These are phyloP conservation scores for Arctium lappa DNA, from an alignment of 129 eudicot genomes.

Conservation along the genomic window DNA sequence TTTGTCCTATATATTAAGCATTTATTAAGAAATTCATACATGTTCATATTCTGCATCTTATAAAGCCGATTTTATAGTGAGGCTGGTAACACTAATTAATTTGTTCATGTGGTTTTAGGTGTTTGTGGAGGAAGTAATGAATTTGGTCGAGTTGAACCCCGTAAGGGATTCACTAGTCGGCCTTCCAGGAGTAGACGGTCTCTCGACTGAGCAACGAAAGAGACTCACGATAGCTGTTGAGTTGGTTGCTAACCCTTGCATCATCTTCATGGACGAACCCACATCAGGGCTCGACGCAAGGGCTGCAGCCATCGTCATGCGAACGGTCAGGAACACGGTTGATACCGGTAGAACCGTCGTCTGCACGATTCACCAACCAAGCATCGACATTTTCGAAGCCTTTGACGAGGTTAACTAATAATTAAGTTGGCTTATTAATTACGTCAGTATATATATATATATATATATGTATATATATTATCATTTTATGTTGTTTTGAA, in stretches of 20 bases:
- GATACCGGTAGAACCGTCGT: slow-evolving; percentile 85
- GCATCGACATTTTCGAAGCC: slow-evolving; percentile 84
- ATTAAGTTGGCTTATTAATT: neutral
- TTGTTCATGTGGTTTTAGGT: slow-evolving; percentile 30
- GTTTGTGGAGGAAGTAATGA: slow-evolving; percentile 83
- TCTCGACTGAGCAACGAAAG: slow-evolving; percentile 82
- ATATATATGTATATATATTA: neutral
- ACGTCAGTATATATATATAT: neutral
- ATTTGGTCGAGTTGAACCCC: slow-evolving; percentile 58
- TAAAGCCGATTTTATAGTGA: neutral
- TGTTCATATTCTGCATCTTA: neutral
- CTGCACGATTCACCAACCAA: slow-evolving; percentile 89
- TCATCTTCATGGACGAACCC: slow-evolving; percentile 91
- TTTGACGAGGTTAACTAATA: slow-evolving; percentile 67
- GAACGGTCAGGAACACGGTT: slow-evolving; percentile 79
- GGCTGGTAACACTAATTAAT: neutral
- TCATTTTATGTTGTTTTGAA: neutral
- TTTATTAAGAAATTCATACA: too few relatives aligned
- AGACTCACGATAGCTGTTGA: slow-evolving; percentile 79
- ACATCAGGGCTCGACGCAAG: slow-evolving; percentile 88
- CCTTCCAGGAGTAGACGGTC: slow-evolving; percentile 73
- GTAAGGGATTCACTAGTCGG: slow-evolving; percentile 68
- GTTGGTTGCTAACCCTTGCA: slow-evolving; percentile 80
- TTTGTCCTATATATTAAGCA: neutral
- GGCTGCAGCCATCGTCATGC: slow-evolving; percentile 88